phyloP scores from a whole-genome alignment of 768 basidiomycete species.

The Calocybe cyanea region DNA sequence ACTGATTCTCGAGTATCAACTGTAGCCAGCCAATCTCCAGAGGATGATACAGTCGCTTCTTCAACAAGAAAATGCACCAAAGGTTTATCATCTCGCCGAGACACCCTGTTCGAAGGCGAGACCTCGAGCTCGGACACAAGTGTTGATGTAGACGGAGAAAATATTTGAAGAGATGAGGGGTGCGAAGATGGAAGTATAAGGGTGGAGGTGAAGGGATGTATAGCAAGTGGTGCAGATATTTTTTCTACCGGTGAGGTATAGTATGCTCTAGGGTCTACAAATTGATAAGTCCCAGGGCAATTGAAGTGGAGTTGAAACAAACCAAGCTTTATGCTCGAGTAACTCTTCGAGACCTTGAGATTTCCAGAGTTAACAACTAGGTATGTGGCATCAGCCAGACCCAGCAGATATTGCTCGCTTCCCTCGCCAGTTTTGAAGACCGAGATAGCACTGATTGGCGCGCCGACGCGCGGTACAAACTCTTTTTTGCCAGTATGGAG shows the following conservation, averaged over 20 bases:
- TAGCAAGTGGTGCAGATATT: no score
- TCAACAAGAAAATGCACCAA: slow-evolving; percentile 78
- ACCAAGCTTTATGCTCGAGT: no score
- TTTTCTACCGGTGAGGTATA: no score
- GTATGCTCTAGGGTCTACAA: no score
- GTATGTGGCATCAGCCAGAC: slow-evolving; percentile 78
- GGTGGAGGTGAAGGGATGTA: no score
- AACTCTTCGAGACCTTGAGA: no score
- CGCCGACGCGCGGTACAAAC: slow-evolving; percentile 89
- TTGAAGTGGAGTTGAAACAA: no score
- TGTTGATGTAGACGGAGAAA: slow-evolving; percentile 64
- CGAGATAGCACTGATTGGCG: slow-evolving; percentile 72
- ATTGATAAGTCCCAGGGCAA: no score
- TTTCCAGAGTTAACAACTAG: slow-evolving; percentile 46
- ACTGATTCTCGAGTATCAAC: slow-evolving; percentile 73
- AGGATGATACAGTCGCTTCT: slow-evolving; percentile 56
- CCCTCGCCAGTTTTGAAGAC: slow-evolving; percentile 44
- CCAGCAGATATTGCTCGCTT: slow-evolving; percentile 86
- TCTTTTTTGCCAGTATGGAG: slow-evolving; percentile 84
- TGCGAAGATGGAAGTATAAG: no score
- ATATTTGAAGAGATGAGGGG: not conserved
- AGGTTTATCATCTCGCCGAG: slow-evolving; percentile 72
- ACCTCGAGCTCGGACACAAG: slow-evolving; percentile 87
- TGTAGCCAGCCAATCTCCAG: slow-evolving; percentile 91
- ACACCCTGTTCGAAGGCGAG: slow-evolving; percentile 88